Percentiles rank a stretch among this genome's conserved stretches.
Conservation (phyloP, 495 filamentous ascomycete genomes). For the Penicillium longicatenatum region DNA sequence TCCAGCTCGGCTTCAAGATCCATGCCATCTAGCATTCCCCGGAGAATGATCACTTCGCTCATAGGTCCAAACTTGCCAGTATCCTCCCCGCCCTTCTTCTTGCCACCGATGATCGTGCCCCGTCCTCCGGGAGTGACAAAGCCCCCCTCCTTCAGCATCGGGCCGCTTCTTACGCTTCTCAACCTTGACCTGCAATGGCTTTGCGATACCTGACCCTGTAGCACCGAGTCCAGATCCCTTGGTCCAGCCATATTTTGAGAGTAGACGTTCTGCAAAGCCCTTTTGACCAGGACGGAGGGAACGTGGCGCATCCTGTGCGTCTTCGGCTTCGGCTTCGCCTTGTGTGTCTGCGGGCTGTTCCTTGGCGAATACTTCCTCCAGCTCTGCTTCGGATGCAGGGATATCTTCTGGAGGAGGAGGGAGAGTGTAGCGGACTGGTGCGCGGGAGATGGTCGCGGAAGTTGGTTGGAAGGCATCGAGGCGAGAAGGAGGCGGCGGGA, state of each 20-base stretch:
- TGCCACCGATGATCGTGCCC: slow-evolving; percentile 78
- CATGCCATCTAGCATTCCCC: slow-evolving; percentile 82
- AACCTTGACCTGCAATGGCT: slow-evolving; percentile 77
- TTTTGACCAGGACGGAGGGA: slow-evolving; percentile 76
- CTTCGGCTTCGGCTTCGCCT: slow-evolving; percentile 31
- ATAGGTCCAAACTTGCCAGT: slow-evolving; percentile 70
- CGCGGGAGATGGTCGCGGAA: slow-evolving; percentile 72
- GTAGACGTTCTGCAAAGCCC: slow-evolving; percentile 80
- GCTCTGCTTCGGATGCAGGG: slow-evolving; percentile 57
- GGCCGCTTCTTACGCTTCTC: slow-evolving; percentile 79
- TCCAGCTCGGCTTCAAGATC: slow-evolving; percentile 68
- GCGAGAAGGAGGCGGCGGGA: slow-evolving; percentile 34
- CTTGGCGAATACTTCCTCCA: slow-evolving; percentile 53
- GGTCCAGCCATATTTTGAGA: slow-evolving; percentile 92
- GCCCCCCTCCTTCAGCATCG: slow-evolving; percentile 76
- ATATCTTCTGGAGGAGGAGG: slow-evolving; percentile 60
- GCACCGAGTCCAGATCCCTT: slow-evolving; percentile 87
- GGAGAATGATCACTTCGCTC: slow-evolving; percentile 76
- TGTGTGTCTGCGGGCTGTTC: slow-evolving; percentile 44
- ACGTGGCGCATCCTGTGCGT: slow-evolving; percentile 55
- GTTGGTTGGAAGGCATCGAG: slow-evolving; percentile 44
- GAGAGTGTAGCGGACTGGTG: slow-evolving; percentile 80
- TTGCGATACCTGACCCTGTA: slow-evolving; percentile 74
- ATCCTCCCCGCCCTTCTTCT: slow-evolving; percentile 48
- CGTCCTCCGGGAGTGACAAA: slow-evolving; percentile 67